phyloP scores from a whole-genome alignment of 805 yeast species.

The Ogataea pini region DNA sequence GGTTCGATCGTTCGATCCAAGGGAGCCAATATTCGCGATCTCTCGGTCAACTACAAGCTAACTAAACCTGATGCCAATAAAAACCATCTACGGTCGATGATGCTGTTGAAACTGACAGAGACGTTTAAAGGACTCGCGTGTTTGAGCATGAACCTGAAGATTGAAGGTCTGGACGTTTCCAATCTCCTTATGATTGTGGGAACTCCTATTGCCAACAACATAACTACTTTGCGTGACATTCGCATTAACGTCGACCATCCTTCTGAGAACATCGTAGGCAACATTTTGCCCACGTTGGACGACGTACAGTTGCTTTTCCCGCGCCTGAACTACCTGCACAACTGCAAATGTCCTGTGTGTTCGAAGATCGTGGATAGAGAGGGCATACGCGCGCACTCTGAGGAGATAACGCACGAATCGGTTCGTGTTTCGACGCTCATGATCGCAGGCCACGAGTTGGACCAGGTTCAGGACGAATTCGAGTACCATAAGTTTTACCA shows the following conservation, averaged over 20 bases:
- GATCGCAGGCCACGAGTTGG: slow-evolving; percentile 36
- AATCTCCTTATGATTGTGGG: slow-evolving; percentile 36
- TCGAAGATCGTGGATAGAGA: slow-evolving; percentile 13
- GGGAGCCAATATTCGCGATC: slow-evolving; percentile 25
- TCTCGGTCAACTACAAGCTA: slow-evolving; percentile 30
- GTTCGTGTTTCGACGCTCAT: slow-evolving; percentile 34
- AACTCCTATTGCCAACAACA: slow-evolving; percentile 32
- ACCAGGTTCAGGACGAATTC: slow-evolving; percentile 21
- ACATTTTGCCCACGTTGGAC: slow-evolving; percentile 30
- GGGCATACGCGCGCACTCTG: slow-evolving; percentile 8
- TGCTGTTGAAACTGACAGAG: slow-evolving; percentile 33
- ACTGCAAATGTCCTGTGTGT: slow-evolving; percentile 30
- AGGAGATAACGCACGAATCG: slow-evolving; percentile 24
- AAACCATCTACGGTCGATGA: slow-evolving; percentile 35
- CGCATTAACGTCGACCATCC: slow-evolving; percentile 31
- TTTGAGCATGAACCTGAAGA: slow-evolving; percentile 28
- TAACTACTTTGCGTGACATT: slow-evolving; percentile 26
- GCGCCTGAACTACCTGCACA: slow-evolving; percentile 27
- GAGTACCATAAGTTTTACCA: slow-evolving; percentile 14
- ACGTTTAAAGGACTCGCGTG: slow-evolving; percentile 25
- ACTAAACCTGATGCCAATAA: slow-evolving; percentile 31
- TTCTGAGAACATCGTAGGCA: slow-evolving; percentile 34
- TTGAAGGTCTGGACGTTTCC: slow-evolving; percentile 33
- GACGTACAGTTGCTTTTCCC: slow-evolving; percentile 34
- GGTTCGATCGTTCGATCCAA: slow-evolving; percentile 27